phyloP scores from a whole-genome alignment of 331 rosid species.

The Malus hybrid region DNA sequence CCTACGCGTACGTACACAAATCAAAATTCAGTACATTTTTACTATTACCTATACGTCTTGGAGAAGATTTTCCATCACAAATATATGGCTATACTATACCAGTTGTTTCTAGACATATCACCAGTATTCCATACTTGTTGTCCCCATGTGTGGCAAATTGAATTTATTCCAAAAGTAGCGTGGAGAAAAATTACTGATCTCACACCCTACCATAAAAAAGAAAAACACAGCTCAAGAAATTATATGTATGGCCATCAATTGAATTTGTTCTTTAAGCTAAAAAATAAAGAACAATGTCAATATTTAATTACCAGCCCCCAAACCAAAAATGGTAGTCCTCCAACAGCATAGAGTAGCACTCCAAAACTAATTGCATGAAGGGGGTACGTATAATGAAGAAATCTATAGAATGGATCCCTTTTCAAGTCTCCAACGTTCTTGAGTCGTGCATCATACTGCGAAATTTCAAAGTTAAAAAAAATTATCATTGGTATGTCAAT shows the following conservation, averaged over 20 bases:
- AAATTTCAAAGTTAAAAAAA: background rate
- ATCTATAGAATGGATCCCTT: constrained; percentile 8
- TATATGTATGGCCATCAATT: no score
- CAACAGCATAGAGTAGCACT: constrained; percentile 3
- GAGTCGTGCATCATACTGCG: background rate
- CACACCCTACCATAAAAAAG: constrained; percentile 4
- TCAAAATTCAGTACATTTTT: background rate
- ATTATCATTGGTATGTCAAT: background rate
- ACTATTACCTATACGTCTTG: background rate
- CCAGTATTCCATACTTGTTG: constrained; percentile 4
- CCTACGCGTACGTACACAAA: constrained; percentile 24
- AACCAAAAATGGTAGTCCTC: constrained; percentile 20
- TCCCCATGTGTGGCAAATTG: constrained; percentile 21
- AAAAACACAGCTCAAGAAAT: background rate
- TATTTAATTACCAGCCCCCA: constrained; percentile 21
- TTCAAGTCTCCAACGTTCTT: constrained; percentile 16
- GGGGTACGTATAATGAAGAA: constrained; percentile 15
- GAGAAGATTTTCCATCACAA: background rate
- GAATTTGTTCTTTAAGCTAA: no score
- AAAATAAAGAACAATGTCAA: no score
- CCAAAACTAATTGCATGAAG: constrained; percentile 1
- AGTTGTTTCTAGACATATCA: constrained; percentile 10
- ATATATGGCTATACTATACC: background rate
- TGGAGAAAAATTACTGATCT: constrained; percentile 6
- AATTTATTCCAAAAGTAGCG: constrained; percentile 9